Conservation (phyloP, 75 land plant species). For the Gnetum montanum region DNA sequence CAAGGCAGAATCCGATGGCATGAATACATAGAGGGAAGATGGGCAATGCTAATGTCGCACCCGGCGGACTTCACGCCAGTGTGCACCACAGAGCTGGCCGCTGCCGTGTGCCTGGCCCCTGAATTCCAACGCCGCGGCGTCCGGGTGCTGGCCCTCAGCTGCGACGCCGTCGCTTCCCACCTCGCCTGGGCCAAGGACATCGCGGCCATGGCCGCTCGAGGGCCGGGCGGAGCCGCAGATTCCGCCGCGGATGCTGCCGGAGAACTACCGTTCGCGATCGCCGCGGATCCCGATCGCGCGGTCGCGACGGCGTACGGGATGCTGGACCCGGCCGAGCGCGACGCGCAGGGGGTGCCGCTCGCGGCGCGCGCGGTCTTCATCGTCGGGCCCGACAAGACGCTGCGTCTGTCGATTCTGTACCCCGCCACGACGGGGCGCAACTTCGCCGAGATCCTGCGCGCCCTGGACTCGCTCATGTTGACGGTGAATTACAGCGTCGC, state of each 20-base stretch:
- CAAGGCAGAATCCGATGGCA: constrained; percentile 23
- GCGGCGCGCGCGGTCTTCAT: constrained; percentile 37
- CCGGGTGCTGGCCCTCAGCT: constrained; percentile 42
- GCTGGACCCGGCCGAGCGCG: constrained; percentile 42
- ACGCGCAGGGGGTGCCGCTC: constrained; percentile 24
- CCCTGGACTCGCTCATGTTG: constrained; percentile 39
- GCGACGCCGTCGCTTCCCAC: constrained; percentile 43
- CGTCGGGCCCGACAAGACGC: constrained; percentile 35
- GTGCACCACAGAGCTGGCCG: constrained; percentile 44
- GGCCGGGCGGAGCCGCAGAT: too few species aligned
- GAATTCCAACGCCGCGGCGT: constrained; percentile 40
- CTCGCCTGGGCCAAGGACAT: constrained; percentile 35
- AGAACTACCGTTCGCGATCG: constrained; percentile 26
- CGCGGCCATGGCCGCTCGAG: too few species aligned
- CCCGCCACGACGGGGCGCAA: constrained; percentile 52
- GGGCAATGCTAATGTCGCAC: constrained; percentile 48
- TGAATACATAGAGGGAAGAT: constrained; percentile 23
- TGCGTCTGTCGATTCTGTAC: constrained; percentile 40
- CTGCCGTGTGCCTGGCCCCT: constrained; percentile 26
- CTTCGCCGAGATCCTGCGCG: constrained; percentile 34
- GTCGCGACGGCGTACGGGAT: constrained; percentile 34
- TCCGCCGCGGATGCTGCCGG: constrained; percentile 11
- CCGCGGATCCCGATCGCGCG: constrained; percentile 31
- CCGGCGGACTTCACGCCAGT: constrained; percentile 55
- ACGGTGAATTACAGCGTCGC: constrained; percentile 35